Evolutionary conservation across 805 yeast species (phyloP), one percentile per base, ranked within the genome.

Genomic region (Blastobotrys mokoenaii): DNA sequence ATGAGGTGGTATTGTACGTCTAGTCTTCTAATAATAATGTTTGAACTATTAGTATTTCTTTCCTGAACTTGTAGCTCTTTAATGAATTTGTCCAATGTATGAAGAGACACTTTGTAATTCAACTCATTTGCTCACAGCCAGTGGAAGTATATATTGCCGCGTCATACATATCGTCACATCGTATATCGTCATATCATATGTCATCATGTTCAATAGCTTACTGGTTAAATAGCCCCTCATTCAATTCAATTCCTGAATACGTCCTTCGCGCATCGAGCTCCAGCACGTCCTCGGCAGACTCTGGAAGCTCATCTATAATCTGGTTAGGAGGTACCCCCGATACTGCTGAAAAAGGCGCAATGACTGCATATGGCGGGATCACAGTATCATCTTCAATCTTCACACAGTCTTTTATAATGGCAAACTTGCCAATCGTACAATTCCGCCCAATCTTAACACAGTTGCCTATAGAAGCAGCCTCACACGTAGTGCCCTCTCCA

Each of bases 401-500:
- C 1, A 58, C 68, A 37, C 70, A 61, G 46, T 69, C 72, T 43
- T 60, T 59, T 37, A 68, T 53, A 22, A 69, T 60, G 1, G 63
- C 58, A 29, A 64, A 62, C 47, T 47, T 46, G 33, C 71, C 69
- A 15, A 68, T 50, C 15, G 45, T 43, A 47, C 66, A 58, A 41
- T 60, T 52, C 17, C 44, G 44, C 17, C 71, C 72, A 9, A 68
- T 64, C 11, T 49, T 32, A 2, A 67, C 70, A 22, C 53, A 50
- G 3, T 66, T 61, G 3, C 73, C 72, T 7, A 68, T 57, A n/a
- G 58, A 43, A 3, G 69, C 69, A 5, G 72, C 70, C 41, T 62
- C 53, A 12, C 67, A 41, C 5, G 34, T 38, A 2, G 62, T 45
- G 33, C 50, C 42, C n/a, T 41, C 42, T 17, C 71, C 73, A 8